Percentiles rank a stretch among this genome's conserved stretches.
These are phyloP conservation scores for Paxillus ammoniavirescens DNA, from an alignment of 768 basidiomycete species.

Conservation along the genomic window DNA sequence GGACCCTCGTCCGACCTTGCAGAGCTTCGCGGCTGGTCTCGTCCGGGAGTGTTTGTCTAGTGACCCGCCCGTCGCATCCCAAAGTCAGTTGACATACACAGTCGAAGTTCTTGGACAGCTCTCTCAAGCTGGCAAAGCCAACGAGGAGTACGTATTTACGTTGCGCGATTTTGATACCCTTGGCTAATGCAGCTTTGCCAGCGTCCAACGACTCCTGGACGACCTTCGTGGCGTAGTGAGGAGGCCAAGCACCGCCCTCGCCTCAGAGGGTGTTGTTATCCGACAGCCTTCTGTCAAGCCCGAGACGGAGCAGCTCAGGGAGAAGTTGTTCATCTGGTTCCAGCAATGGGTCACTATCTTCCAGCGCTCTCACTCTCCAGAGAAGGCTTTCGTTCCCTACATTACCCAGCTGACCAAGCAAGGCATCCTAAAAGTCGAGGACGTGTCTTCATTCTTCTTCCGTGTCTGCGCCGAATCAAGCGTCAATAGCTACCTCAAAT, in stretches of 20 bases:
- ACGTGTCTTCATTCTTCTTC: conserved; percentile 97
- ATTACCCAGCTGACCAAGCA: conserved; percentile 97
- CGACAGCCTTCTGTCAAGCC: conserved; percentile 57
- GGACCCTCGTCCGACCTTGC: conserved; percentile 72
- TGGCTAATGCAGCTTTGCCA: conserved; percentile 27
- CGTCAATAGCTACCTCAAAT: conserved; percentile 83
- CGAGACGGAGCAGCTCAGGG: conserved; percentile 72
- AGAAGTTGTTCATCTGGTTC: conserved; percentile 77
- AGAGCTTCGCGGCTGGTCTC: conserved; percentile 79
- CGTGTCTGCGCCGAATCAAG: conserved; percentile 95
- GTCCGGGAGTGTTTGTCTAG: conserved; percentile 83
- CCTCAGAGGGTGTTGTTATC: conserved; percentile 35
- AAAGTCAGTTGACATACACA: conserved; percentile 74
- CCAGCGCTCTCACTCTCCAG: conserved; percentile 85
- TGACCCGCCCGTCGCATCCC: conserved; percentile 78
- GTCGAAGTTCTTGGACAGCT: conserved; percentile 81
- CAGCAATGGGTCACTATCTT: conserved; percentile 96
- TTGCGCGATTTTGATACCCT: neutral
- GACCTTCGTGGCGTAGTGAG: conserved; percentile 74
- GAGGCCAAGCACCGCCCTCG: conserved; percentile 37
- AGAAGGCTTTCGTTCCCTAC: conserved; percentile 94
- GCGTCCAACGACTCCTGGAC: conserved; percentile 71
- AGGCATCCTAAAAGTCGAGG: conserved; percentile 94
- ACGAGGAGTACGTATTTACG: conserved; percentile 70
- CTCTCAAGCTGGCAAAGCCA: conserved; percentile 70